Conservation (phyloP, 371 early-diverging fungal genomes). For the Sporodiniella umbellata region DNA sequence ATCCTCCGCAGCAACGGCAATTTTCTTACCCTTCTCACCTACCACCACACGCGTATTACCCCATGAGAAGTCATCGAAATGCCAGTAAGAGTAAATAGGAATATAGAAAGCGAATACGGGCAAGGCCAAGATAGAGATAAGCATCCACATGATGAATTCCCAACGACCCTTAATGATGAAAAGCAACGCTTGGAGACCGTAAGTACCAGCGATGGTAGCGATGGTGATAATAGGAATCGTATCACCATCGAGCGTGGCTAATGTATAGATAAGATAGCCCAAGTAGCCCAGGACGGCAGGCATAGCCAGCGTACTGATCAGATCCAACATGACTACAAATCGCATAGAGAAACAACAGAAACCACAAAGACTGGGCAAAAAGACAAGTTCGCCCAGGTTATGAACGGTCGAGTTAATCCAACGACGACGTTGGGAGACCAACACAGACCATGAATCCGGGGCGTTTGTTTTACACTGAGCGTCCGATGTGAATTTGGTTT, state of each 20-base stretch:
- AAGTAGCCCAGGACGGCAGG: conserved; percentile 91
- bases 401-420: conserved; percentile 99
- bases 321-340: conserved; percentile 92
- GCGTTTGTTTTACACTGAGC: conserved; percentile 96
- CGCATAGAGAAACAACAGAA: conserved; percentile 99
- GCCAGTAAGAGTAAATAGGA: conserved; percentile 92
- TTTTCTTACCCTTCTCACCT: conserved; percentile 75
- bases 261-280: conserved; percentile 67
- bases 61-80: conserved; percentile 98
- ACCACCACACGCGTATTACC: conserved; percentile 92
- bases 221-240: conserved; percentile 52
- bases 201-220: conserved; percentile 72
- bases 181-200: conserved; percentile 82
- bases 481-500: conserved; percentile 92
- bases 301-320: conserved; percentile 89
- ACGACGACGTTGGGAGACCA: conserved; percentile 95
- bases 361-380: conserved; percentile 90
- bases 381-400: conserved; percentile 90
- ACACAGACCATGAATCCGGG: conserved; percentile 91
- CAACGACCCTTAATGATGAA: conserved; percentile 83
- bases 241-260: conserved; percentile 35
- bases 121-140: conserved; percentile 82
- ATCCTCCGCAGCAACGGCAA: conserved; percentile 41
- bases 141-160: conserved; percentile 96
- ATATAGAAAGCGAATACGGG: conserved; percentile 82